Evolutionary conservation across 495 filamentous ascomycete species (phyloP).

Genomic region (Friedmanniomyces endolithicus): DNA sequence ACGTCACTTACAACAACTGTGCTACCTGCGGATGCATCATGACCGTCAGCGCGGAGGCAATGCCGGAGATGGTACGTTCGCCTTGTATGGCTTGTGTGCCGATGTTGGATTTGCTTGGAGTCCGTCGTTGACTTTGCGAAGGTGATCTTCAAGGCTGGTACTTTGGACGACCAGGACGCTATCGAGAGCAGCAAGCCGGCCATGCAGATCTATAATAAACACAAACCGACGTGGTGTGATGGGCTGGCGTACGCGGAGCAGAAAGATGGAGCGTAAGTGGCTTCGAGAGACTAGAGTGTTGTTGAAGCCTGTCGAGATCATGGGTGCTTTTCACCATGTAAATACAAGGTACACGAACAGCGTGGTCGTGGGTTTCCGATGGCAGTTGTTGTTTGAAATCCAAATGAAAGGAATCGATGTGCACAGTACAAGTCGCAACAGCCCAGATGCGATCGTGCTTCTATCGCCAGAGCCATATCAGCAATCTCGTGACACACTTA

Average conservation of each 20-base stretch:
- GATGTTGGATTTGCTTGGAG: neutral
- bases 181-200: slow-evolving; percentile 2
- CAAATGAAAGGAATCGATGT: too few relatives aligned
- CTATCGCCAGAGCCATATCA: too few relatives aligned
- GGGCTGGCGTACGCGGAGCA: neutral
- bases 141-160: slow-evolving; percentile 13
- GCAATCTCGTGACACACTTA: too few relatives aligned
- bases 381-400: too few relatives aligned
- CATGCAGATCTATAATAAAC: slow-evolving; percentile 14
- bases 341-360: too few relatives aligned
- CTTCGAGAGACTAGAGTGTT: neutral
- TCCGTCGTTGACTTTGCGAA: neutral
- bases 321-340: neutral
- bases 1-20: slow-evolving; percentile 11
- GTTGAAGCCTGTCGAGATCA: neutral
- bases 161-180: slow-evolving; percentile 8
- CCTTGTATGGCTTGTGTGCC: neutral
- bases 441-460: too few relatives aligned
- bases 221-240: slow-evolving; percentile 7
- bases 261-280: slow-evolving; percentile 4
- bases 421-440: too few relatives aligned
- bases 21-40: slow-evolving; percentile 5
- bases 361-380: too few relatives aligned
- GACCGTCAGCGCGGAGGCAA: slow-evolving; percentile 2
- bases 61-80: neutral